phyloP scores from a whole-genome alignment of 164 flowering plant genomes.

The Taxillus chinensis region DNA sequence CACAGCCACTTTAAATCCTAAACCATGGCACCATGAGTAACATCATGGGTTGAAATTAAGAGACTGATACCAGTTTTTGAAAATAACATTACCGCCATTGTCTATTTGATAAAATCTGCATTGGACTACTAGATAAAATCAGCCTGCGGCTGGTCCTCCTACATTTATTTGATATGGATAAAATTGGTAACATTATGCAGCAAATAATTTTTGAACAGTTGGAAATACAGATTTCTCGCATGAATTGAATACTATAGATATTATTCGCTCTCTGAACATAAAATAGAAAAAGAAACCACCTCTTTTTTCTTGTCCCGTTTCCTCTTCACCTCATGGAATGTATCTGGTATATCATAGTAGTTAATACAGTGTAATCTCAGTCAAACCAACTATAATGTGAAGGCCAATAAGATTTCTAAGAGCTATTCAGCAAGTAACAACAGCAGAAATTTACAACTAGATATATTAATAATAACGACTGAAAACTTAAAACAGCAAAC shows the following conservation, averaged over 20 bases:
- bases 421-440: slow-evolving; percentile 1
- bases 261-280: no score
- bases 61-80: no score
- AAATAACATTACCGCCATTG: no score
- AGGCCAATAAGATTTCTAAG: background rate
- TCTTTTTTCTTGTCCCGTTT: slow-evolving; percentile 75
- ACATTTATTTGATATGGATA: no score
- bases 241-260: background rate
- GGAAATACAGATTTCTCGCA: background rate
- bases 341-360: slow-evolving; percentile 35
- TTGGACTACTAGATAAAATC: no score
- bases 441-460: background rate
- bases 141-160: no score
- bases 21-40: no score
- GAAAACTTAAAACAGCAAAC: background rate
- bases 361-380: slow-evolving; percentile 6
- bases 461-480: background rate
- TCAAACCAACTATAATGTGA: background rate
- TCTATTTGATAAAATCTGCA: no score
- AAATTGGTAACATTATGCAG: no score
- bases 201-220: background rate
- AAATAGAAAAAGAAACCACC: slow-evolving; percentile 23
- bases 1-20: no score
- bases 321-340: slow-evolving; percentile 85
- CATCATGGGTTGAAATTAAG: no score